Conservation (phyloP, 148 eudicot genomes). For the Rheum nobile region DNA sequence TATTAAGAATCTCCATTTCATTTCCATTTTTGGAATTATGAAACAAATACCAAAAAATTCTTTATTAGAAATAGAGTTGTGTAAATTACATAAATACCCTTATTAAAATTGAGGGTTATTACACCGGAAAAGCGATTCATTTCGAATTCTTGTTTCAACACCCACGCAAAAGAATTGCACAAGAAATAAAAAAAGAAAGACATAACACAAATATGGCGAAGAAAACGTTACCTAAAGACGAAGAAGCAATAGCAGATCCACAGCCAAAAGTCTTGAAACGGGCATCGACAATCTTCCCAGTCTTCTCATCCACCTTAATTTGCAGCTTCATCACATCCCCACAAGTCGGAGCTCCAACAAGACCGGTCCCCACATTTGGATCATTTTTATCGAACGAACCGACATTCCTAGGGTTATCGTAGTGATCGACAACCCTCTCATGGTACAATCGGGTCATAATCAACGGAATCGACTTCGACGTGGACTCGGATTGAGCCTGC, state of each 20-base stretch:
- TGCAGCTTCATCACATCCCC: slow-evolving; percentile 98
- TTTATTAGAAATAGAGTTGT: too few species aligned
- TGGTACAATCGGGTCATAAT: slow-evolving; percentile 63
- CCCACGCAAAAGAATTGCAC: background rate
- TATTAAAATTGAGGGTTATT: too few species aligned
- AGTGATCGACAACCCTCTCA: slow-evolving; percentile 93
- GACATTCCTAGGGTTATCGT: slow-evolving; percentile 84
- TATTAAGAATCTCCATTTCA: too few species aligned
- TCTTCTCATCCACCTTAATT: slow-evolving; percentile 66
- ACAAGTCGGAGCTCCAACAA: slow-evolving; percentile 94
- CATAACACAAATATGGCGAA: background rate
- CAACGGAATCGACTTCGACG: slow-evolving; percentile 1
- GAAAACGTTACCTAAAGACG: slow-evolving; percentile 58
- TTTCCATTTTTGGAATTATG: too few species aligned
- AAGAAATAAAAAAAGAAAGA: background rate
- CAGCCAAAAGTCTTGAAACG: slow-evolving; percentile 95
- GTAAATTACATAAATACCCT: too few species aligned
- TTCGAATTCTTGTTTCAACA: background rate
- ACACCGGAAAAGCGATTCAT: too few species aligned
- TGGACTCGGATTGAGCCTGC: slow-evolving; percentile 10
- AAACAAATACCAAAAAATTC: too few species aligned
- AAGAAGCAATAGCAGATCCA: slow-evolving; percentile 94
- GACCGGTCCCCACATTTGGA: slow-evolving; percentile 80
- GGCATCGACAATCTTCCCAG: slow-evolving; percentile 77
- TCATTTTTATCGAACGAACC: slow-evolving; percentile 88